Evolutionary conservation across 2,329 filamentous ascomycete species (phyloP).

Genomic region (Xenosphaeropsis pyriputrescens): DNA sequence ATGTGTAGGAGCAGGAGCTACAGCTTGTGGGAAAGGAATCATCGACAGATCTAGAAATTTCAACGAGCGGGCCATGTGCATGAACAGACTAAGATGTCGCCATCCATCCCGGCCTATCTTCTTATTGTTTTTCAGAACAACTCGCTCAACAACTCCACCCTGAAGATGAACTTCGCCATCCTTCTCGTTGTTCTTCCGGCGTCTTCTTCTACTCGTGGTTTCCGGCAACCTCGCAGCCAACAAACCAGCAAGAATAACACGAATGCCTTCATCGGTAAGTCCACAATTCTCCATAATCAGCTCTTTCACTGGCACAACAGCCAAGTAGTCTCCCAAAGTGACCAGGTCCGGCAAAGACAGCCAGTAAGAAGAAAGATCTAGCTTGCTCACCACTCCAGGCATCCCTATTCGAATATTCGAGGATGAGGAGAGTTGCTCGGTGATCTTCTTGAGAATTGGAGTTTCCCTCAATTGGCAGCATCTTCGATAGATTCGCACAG

Average conservation of each 20-base stretch:
- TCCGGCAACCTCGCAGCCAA: slow-evolving; percentile 62
- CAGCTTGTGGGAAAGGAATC: slow-evolving; percentile 53
- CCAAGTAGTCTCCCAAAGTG: slow-evolving; percentile 85
- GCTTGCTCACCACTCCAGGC: slow-evolving; percentile 63
- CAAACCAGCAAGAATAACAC: slow-evolving; percentile 75
- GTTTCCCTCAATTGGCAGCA: slow-evolving; percentile 92
- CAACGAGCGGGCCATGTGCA: slow-evolving; percentile 78
- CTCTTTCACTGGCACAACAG: slow-evolving; percentile 81
- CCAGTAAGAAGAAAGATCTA: slow-evolving; percentile 75
- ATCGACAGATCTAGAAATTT: slow-evolving; percentile 79
- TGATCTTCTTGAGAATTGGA: slow-evolving; percentile 80
- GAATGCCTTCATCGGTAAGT: slow-evolving; percentile 71
- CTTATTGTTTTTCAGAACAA: slow-evolving; percentile 78
- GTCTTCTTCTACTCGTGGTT: slow-evolving; percentile 32
- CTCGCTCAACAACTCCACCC: slow-evolving; percentile 68
- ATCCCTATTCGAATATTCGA: slow-evolving; percentile 47
- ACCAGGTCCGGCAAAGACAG: slow-evolving; percentile 72
- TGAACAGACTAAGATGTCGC: slow-evolving; percentile 79
- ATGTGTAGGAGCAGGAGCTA: slow-evolving; percentile 2
- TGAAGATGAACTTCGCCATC: slow-evolving; percentile 11
- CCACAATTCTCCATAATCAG: slow-evolving; percentile 78
- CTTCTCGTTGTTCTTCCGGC: slow-evolving; percentile 15
- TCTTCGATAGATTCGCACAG: slow-evolving; percentile 79
- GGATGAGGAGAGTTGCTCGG: slow-evolving; percentile 66
- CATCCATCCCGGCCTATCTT: slow-evolving; percentile 79